Evolutionary conservation across 352 stramenopile genomes (phyloP), one percentile per base, ranked within the genome.

Genomic region (Aphanomyces euteiches): DNA sequence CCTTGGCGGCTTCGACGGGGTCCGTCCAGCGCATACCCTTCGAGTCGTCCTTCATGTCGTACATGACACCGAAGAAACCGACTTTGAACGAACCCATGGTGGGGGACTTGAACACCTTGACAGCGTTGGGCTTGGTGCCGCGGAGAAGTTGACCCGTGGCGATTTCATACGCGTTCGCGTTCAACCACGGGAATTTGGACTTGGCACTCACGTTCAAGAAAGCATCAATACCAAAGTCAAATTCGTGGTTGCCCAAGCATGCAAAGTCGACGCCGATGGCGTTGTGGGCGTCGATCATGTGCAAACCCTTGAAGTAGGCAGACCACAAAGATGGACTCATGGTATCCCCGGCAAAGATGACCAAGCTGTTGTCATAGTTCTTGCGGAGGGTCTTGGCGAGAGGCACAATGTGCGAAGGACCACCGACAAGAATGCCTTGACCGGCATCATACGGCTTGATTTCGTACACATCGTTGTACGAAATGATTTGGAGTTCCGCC

Each of bases 311-410:
- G 77, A 93, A 90, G 68, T 90, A 82, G 12, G 80, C 80, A 12
- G 85, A 91, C 85, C 85, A 93, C 40, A 93, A 82, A 72, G 85
- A 91, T 28, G 85, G 85, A n/a, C 82, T 88, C 69, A 93, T 88
- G 8, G 85, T 93, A 68, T 93, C 85, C 1, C 85, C 83, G 0
- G 85, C 82, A 59, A 93, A 92, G 17, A 93, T 74, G 74, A 93
- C 85, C 53, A 93, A 76, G 50, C 72, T 88, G 67, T 90, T 90
- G 28, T 79, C 74, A 74, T 89, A 88, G 38, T 75, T 74, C 5
- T 64, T 65, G 10, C 77, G 76, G 79, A 93, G 88, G 57, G 74
- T 78, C 53, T 82, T 79, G n/a, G 77, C 83, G 28, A 93, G 69
- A 0, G 82, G 81, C 5, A 91, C 78, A 39, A 93, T 82, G 12